phyloP scores from a whole-genome alignment of 2,329 filamentous ascomycete species.

The Scedosporium minutisporum region DNA sequence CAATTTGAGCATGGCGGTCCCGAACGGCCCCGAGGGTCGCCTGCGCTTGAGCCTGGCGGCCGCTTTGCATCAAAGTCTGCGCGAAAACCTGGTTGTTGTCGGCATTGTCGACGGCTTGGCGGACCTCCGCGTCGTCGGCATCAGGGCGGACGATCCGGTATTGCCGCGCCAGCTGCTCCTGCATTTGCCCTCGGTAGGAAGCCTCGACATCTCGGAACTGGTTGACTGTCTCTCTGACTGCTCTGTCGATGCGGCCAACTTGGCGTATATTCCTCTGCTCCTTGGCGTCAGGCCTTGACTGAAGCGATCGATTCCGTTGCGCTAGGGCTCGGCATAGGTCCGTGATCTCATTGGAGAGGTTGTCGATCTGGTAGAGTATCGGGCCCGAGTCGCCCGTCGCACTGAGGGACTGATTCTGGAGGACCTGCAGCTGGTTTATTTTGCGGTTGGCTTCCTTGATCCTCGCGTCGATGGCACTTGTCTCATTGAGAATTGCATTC shows the following conservation, averaged over 20 bases:
- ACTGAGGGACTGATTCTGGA: no score
- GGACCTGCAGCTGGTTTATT: no score
- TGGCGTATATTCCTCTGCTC: constrained; percentile 38
- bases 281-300: no score
- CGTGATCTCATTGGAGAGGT: no score
- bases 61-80: constrained; percentile 74
- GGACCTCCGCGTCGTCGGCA: constrained; percentile 67
- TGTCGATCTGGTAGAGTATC: no score
- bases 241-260: constrained; percentile 69
- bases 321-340: no score
- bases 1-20: constrained; percentile 74
- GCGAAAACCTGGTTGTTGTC: constrained; percentile 73
- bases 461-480: no score
- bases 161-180: constrained; percentile 79
- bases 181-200: constrained; percentile 67
- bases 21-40: constrained; percentile 70
- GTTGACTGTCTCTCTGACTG: constrained; percentile 71
- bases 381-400: no score
- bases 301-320: no score
- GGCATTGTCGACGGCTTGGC: constrained; percentile 66
- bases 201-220: constrained; percentile 73
- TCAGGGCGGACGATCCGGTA: constrained; percentile 84
- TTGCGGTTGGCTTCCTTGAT: no score
- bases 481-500: no score
- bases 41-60: constrained; percentile 71